Base-by-base conservation (phyloP, 2,329 filamentous ascomycete species). In the Pseudopithomyces maydicus region DNA sequence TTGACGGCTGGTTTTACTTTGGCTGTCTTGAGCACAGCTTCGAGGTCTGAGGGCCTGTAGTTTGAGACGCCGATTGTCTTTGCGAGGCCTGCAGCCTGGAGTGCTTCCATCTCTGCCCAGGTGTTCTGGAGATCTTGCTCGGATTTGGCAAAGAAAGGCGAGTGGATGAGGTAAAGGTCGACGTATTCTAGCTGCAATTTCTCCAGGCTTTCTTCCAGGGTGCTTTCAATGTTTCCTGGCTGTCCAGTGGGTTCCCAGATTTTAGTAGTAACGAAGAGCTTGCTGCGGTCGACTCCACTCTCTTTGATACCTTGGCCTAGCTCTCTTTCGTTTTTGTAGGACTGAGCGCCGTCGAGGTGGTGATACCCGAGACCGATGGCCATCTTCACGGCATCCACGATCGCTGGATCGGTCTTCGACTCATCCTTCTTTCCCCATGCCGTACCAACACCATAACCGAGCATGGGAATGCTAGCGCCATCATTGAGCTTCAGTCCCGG, bases 291-390 rank as follows among this genome's bases (percentile, higher is more conserved):
- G 8, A 81, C 75, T 15, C 76, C 77, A 43, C 74, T 73, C 57
- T 78, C 74, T 52, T 78, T 77, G 69, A 83, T 82, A 20, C 77
- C 81, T 8, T 70, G 74, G 11, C 81, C 80, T 15, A 82, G 75
- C 65, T 83, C 81, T 3, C 75, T 71, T 64, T 83, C 81, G 2
- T 80, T 83, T 61, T 81, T 80, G 74, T 83, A 83, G 57, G 81
- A 77, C 79, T 93, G 87, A 19, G 90, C 90, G 42, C 90, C 86
- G 72, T 94, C 90, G 2, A 93, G 80, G 68, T 93, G 90, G 56
- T 82, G 81, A 73, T 88, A 92, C 22, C 88, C 90, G n/a, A 85
- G 74, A 53, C 84, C 82, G 66, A 92, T 88, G 32, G 90, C 90
- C 61, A 78, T 82, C 55, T 88, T 84, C 43, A 83, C 78, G 0